These are phyloP conservation scores for Prunus mume DNA, from an alignment of 306 rosid species.

Conservation along the genomic window DNA sequence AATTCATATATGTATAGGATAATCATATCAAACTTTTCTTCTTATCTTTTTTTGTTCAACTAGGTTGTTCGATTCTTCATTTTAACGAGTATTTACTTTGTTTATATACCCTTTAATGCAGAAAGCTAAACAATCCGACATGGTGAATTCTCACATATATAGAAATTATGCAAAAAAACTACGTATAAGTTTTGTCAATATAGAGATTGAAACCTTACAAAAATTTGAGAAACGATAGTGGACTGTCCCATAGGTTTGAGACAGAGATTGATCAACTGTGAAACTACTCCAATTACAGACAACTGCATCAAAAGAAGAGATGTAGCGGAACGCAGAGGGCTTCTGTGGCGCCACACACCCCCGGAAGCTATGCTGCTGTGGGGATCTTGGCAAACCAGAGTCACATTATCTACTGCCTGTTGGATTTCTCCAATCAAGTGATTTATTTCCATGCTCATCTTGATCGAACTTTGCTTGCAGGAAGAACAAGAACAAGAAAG, in stretches of 20 bases:
- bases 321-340: conserved; percentile 40
- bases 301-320: conserved; percentile 54
- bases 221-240: conserved; percentile 57
- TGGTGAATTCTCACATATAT: background rate
- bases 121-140: background rate
- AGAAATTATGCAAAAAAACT: background rate
- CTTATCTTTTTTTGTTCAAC: no score
- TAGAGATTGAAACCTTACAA: conserved; percentile 40
- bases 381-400: conserved; percentile 44
- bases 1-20: background rate
- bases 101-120: background rate
- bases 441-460: background rate
- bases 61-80: no score
- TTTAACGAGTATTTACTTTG: background rate
- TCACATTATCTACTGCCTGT: conserved; percentile 9
- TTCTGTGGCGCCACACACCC: conserved; percentile 4
- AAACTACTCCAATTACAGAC: conserved; percentile 29
- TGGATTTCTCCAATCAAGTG: background rate
- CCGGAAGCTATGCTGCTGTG: background rate
- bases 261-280: conserved; percentile 31
- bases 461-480: background rate
- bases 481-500: background rate
- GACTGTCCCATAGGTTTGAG: conserved; percentile 65
- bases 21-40: no score
- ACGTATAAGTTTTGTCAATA: background rate